Conservation (phyloP, 345 rosid genomes). For the Eucalyptus erythrocorys region DNA sequence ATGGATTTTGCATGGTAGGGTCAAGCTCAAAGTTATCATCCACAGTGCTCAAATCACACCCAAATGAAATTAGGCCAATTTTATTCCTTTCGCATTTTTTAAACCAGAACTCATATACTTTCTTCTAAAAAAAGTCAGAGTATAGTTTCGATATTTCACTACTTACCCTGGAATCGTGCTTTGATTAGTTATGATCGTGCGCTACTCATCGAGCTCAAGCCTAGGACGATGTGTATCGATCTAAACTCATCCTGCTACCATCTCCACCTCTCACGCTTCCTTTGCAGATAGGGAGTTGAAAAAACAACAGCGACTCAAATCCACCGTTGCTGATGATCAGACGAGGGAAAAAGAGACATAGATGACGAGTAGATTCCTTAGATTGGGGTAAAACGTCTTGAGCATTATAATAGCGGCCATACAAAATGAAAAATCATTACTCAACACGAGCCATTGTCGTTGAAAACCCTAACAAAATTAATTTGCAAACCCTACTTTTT, state of each 20-base stretch:
- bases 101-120: neutral
- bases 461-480: neutral
- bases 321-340: neutral
- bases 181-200: neutral
- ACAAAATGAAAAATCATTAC: neutral
- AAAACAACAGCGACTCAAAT: neutral
- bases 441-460: neutral
- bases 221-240: neutral
- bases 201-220: neutral
- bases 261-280: neutral
- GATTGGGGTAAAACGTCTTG: neutral
- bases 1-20: neutral
- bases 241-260: neutral
- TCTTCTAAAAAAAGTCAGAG: neutral
- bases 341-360: neutral
- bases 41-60: neutral
- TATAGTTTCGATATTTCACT: neutral
- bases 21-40: neutral
- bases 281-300: neutral
- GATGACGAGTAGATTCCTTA: neutral
- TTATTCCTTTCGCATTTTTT: neutral
- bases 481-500: neutral
- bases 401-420: neutral
- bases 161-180: neutral
- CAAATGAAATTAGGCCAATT: neutral